phyloP scores from a whole-genome alignment of 2,329 filamentous ascomycete genomes.

The Neonectria hederae region DNA sequence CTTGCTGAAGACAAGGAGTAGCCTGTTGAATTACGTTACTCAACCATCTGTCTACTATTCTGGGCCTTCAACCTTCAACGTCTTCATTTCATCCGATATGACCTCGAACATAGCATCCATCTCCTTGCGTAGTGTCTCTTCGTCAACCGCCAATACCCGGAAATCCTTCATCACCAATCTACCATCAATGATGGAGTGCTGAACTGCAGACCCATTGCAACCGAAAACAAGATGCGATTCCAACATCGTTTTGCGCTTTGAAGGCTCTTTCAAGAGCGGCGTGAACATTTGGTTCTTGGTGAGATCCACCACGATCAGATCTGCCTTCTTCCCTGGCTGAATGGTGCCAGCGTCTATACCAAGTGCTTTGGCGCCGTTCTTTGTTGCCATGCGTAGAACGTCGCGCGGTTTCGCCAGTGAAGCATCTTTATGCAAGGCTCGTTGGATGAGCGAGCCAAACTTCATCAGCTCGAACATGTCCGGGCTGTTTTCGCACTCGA shows the following conservation, averaged over 20 bases:
- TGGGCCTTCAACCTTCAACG: neutral
- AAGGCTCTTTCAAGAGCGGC: constrained; percentile 19
- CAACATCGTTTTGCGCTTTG: constrained; percentile 15
- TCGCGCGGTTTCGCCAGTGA: constrained; percentile 17
- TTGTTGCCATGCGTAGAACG: constrained; percentile 22
- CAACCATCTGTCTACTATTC: neutral
- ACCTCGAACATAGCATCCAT: constrained; percentile 18
- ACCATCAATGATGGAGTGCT: constrained; percentile 16
- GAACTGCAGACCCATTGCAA: constrained; percentile 18
- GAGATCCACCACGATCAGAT: constrained; percentile 22
- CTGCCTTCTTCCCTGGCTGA: constrained; percentile 17
- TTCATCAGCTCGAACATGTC: constrained; percentile 29
- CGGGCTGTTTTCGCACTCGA: constrained; percentile 26
- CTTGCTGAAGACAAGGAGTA: too few species aligned
- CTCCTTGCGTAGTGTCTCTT: constrained; percentile 9
- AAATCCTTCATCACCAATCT: constrained; percentile 13
- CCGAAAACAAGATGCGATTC: constrained; percentile 22
- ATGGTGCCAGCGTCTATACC: constrained; percentile 17
- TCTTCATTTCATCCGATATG: constrained; percentile 16
- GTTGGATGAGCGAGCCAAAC: constrained; percentile 24
- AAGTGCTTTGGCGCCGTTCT: constrained; percentile 20
- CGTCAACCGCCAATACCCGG: constrained; percentile 3
- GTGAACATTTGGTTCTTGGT: constrained; percentile 28
- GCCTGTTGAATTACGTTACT: too few species aligned
- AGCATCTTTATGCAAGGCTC: constrained; percentile 21